Conservation (phyloP, 2,329 filamentous ascomycete species). For the Venturia carpophila region DNA sequence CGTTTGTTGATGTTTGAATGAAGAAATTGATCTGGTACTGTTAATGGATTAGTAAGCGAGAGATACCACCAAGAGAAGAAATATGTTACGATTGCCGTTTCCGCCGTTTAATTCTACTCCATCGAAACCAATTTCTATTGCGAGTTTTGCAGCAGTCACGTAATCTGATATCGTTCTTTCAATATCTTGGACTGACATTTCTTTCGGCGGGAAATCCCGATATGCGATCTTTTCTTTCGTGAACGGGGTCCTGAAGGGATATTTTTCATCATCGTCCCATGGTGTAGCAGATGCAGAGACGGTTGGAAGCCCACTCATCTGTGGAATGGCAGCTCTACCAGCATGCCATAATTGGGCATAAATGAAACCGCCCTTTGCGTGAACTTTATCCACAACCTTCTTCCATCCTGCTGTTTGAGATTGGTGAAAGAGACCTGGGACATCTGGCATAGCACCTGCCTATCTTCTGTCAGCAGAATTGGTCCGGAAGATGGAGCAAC, state of each 20-base stretch:
- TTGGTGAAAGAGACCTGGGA: constrained; percentile 50
- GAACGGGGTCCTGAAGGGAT: constrained; percentile 20
- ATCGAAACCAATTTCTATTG: constrained; percentile 49
- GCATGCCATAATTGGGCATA: constrained; percentile 56
- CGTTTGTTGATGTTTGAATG: constrained; percentile 50
- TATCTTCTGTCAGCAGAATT: neutral
- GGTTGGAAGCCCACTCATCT: constrained; percentile 18
- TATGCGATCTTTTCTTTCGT: constrained; percentile 28
- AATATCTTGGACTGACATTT: constrained; percentile 35
- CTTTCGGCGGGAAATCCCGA: constrained; percentile 28
- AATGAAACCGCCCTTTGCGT: constrained; percentile 53
- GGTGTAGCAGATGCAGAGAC: constrained; percentile 5
- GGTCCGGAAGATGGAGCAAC: neutral
- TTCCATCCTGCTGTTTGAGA: constrained; percentile 54
- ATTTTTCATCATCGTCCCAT: constrained; percentile 7
- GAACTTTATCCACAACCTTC: constrained; percentile 53
- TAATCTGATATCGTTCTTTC: constrained; percentile 32
- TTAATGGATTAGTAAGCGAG: neutral
- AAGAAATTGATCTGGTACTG: constrained; percentile 49
- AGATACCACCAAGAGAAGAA: neutral
- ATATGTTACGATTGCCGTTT: constrained; percentile 46
- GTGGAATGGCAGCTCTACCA: constrained; percentile 46
- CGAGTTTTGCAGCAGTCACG: constrained; percentile 38
- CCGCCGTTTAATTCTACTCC: constrained; percentile 48
- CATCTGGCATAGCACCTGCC: constrained; percentile 41